phyloP scores from a whole-genome alignment of 2,329 filamentous ascomycete genomes.

The Fusarium foetens region DNA sequence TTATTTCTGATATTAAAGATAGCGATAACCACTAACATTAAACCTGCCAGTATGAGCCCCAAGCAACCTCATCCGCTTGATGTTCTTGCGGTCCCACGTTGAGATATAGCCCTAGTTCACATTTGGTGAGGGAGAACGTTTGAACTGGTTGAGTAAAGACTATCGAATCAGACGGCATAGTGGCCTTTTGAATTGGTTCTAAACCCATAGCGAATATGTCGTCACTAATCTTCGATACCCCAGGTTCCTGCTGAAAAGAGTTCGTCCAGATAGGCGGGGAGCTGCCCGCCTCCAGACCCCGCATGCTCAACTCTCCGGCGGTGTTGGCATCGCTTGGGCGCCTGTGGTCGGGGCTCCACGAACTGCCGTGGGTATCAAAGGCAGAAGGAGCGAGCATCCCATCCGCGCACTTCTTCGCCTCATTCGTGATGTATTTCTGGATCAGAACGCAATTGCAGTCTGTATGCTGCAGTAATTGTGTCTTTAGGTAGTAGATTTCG shows the following conservation, averaged over 20 bases:
- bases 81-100: not conserved
- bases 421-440: conserved; percentile 46
- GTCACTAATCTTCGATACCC: not conserved
- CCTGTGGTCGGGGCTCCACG: not conserved
- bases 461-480: conserved; percentile 44
- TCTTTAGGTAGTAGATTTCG: conserved; percentile 47
- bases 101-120: not conserved
- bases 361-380: not conserved
- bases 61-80: not conserved
- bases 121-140: not conserved
- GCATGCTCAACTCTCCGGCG: not conserved
- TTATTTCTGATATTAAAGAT: not conserved
- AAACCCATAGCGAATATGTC: not conserved
- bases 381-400: conserved; percentile 28
- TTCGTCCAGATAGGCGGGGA: not conserved
- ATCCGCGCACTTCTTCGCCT: conserved; percentile 44
- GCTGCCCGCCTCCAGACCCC: too few relatives aligned
- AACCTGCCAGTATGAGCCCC: not conserved
- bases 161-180: not conserved
- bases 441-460: conserved; percentile 47
- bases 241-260: not conserved
- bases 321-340: not conserved
- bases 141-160: not conserved
- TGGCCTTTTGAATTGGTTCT: not conserved
- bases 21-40: not conserved